Base-by-base conservation (phyloP, 2,329 filamentous ascomycete species). In the Claviceps maximensis region DNA sequence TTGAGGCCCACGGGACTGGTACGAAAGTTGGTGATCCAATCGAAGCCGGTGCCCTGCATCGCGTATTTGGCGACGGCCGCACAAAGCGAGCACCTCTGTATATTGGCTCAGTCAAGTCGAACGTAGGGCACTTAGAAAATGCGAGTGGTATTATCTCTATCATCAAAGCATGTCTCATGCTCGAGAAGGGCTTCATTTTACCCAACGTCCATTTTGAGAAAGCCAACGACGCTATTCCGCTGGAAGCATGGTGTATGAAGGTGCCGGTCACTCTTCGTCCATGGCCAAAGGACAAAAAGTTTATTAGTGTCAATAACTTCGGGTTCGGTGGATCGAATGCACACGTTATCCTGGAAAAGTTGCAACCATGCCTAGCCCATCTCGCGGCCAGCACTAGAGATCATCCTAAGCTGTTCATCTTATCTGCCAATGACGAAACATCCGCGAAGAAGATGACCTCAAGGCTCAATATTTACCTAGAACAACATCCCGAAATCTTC, bases 1-100 rank as follows among this genome's bases (percentile, higher is more conserved):
- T 71, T 21, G 76, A 82, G 57, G 73, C 74, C 2, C 78, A 82
- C 59, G 77, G 77, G 19, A 80, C 78, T 0, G 78, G 77, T 7
- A 82, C 78, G 19, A 68, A 68, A 40, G 72, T 73, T 1, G 79
- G 79, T 2, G 78, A 82, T 55, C 76, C 77, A 0, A 71, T 75
- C n/a, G 78, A 82, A 56, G 73, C 74, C 1, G 66, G 63, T 12
- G 76, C 74, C 3, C 70, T 80, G 36, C 62, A 69, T 41, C 67
- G 68, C 9, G 70, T 74, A 0, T 70, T 77, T 29, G 66, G 69
- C 5, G 54, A 62, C 21, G 66, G 67, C 4, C 67, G 71, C 10
- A 67, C 69, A 65, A n/a, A 63, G 68, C n/a, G 62, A 67, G 8
- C n/a, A 45, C 73, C 71, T 4, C 58, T 75, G 9, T 73, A 68